Percentiles rank a stretch among this genome's conserved stretches.
These are phyloP conservation scores for Leishmania aethiopica DNA, from an alignment of 208 protist genomes.

Conservation along the genomic window DNA sequence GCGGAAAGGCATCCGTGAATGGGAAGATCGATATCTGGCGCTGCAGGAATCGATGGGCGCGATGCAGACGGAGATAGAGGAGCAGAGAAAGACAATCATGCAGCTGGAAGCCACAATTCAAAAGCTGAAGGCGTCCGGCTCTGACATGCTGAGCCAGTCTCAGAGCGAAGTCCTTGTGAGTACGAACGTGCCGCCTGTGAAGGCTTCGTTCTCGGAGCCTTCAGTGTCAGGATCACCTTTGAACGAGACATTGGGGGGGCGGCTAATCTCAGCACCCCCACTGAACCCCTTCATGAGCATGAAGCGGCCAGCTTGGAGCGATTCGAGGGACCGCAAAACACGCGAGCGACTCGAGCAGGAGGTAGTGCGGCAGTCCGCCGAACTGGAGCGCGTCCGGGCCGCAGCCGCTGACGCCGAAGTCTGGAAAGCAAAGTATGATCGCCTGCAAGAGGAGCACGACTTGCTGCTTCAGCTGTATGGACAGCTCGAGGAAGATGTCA, in stretches of 20 bases:
- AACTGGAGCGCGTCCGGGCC: constrained; percentile 64
- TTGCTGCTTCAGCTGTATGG: constrained; percentile 85
- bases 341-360: constrained; percentile 66
- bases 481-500: constrained; percentile 66
- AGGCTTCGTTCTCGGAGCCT: constrained; percentile 14
- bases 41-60: constrained; percentile 22
- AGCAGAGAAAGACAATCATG: constrained; percentile 28
- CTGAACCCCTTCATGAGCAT: constrained; percentile 23
- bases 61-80: constrained; percentile 24
- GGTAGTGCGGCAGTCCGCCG: constrained; percentile 70
- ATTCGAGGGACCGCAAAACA: constrained; percentile 29
- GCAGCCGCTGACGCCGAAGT: constrained; percentile 32
- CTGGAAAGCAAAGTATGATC: constrained; percentile 32
- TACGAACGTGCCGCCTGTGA: not conserved
- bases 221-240: not conserved
- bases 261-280: constrained; percentile 11
- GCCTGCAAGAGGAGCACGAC: constrained; percentile 63
- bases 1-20: constrained; percentile 14
- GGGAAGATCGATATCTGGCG: constrained; percentile 23
- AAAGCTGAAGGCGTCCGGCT: constrained; percentile 11
- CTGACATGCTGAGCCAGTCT: constrained; percentile 6
- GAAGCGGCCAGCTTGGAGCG: constrained; percentile 22
- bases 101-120: constrained; percentile 25
- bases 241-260: not conserved
- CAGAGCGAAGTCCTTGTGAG: constrained; percentile 8